These are phyloP conservation scores for Skeletonema menzelii DNA, from an alignment of 108 stramenopile species.

Conservation along the genomic window DNA sequence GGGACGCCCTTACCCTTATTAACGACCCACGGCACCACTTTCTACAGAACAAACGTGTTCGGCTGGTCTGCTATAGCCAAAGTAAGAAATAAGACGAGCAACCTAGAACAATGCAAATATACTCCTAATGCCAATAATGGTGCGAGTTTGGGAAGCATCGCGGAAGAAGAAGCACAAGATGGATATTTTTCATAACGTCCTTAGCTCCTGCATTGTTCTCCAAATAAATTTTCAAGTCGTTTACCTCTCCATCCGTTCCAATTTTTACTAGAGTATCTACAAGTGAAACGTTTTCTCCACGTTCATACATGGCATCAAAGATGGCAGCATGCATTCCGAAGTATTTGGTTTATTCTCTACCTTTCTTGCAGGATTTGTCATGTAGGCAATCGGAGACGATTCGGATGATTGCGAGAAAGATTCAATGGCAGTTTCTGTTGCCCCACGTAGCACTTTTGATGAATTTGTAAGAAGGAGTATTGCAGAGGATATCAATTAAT, in stretches of 20 bases:
- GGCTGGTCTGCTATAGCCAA: too few species aligned
- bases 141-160: too few species aligned
- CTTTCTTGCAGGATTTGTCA: conserved; percentile 11
- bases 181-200: conserved; percentile 56
- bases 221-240: conserved; percentile 43
- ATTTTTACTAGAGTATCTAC: conserved; percentile 50
- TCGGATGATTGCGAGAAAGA: conserved; percentile 27
- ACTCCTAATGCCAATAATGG: too few species aligned
- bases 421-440: conserved; percentile 66
- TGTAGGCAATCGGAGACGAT: conserved; percentile 30
- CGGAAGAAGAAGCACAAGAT: conserved; percentile 7
- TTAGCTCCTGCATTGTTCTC: conserved; percentile 43
- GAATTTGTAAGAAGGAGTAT: too few species aligned
- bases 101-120: too few species aligned
- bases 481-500: too few species aligned
- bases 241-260: conserved; percentile 42
- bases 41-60: too few species aligned
- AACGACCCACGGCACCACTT: too few species aligned
- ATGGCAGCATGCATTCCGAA: conserved; percentile 49
- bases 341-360: conserved; percentile 38
- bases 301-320: conserved; percentile 72
- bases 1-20: too few species aligned
- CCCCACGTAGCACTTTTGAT: conserved; percentile 61
- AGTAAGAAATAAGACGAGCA: too few species aligned
- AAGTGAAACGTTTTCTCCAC: conserved; percentile 63